Evolutionary conservation across 148 eudicot genomes (phyloP).

Genomic region (Fagopyrum homotropicum): DNA sequence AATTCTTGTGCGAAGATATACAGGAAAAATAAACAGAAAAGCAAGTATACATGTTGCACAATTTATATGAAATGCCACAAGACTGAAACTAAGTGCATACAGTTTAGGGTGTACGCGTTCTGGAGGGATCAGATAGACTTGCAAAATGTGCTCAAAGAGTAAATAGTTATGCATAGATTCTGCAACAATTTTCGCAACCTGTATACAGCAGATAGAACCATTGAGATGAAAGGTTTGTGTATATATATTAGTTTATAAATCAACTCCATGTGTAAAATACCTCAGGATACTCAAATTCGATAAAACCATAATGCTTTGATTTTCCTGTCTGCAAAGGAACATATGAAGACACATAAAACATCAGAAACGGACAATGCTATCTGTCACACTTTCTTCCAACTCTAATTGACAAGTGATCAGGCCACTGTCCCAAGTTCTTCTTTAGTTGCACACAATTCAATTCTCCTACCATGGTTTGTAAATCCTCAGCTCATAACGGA

Average conservation of each 20-base stretch:
- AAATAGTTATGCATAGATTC: constrained; percentile 93
- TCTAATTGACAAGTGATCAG: neutral
- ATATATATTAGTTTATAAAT: neutral
- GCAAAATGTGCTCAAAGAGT: constrained; percentile 77
- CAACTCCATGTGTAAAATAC: constrained; percentile 18
- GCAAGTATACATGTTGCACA: neutral
- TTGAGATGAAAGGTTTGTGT: neutral
- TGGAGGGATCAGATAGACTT: constrained; percentile 66
- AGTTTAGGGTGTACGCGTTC: constrained; percentile 75
- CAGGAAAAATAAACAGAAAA: neutral
- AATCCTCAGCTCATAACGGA: neutral
- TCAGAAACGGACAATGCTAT: neutral
- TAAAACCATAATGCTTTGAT: constrained; percentile 90
- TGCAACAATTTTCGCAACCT: constrained; percentile 92
- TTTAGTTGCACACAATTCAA: neutral
- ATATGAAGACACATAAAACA: neutral
- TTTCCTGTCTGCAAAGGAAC: constrained; percentile 69
- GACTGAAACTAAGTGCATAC: constrained; percentile 24
- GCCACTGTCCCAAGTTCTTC: neutral
- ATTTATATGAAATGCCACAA: neutral
- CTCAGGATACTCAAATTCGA: constrained; percentile 92
- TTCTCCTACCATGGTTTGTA: neutral
- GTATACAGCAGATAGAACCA: constrained; percentile 12
- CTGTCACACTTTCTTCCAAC: neutral
- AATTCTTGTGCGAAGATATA: no score